These are phyloP conservation scores for Ceratobasidium theobromae DNA, from an alignment of 1,284 basidiomycete genomes.

Conservation along the genomic window DNA sequence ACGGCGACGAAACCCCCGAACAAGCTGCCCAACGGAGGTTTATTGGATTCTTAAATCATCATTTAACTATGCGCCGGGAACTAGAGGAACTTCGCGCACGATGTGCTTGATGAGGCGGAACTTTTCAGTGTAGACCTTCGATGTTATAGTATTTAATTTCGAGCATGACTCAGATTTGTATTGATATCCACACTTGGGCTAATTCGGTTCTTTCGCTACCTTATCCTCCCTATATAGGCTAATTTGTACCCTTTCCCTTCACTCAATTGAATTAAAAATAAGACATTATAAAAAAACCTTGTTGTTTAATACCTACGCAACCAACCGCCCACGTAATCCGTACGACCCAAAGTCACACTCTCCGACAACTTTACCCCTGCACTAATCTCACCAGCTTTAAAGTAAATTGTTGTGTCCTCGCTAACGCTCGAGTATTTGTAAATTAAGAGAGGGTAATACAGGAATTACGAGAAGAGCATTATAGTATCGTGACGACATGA, in stretches of 20 bases:
- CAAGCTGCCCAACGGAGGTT: neutral
- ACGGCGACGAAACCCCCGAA: neutral
- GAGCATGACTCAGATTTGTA: neutral
- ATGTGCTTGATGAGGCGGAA: neutral
- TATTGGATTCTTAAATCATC: constrained; percentile 13
- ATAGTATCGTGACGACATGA: no score
- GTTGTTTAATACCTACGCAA: no score
- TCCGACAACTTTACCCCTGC: no score
- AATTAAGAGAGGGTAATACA: no score
- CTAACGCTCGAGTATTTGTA: no score
- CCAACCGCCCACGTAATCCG: no score
- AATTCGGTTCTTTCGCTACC: neutral
- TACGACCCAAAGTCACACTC: no score
- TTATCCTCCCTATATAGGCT: neutral
- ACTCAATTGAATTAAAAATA: no score
- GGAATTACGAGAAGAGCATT: no score
- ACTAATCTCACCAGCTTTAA: no score
- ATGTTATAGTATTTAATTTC: neutral
- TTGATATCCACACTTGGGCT: neutral
- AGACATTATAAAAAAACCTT: no score
- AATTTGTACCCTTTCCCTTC: neutral
- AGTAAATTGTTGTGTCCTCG: no score
- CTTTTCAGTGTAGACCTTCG: neutral
- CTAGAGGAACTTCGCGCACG: neutral
- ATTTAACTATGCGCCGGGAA: neutral